Evolutionary conservation across 75 land plant species (phyloP), one percentile per base, ranked within the genome.

Genomic region (Isoetes taiwanensis): DNA sequence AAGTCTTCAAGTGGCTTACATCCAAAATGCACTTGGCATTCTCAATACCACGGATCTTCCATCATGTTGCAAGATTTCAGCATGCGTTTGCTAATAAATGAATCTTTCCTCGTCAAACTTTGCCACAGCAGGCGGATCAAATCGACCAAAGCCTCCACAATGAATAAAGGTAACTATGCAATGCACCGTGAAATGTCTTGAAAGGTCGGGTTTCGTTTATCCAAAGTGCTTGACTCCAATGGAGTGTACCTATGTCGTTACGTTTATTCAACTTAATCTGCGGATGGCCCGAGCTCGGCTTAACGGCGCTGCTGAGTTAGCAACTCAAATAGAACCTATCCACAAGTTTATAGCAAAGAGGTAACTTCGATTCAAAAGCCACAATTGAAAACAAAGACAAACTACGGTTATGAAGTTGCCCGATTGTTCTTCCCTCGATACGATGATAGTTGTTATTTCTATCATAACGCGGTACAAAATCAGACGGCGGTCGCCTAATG

Each of bases 21-120:
- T 82, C 68, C 11, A 66, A 43, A 41, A 86, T 73, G 73, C 76
- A 71, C 59, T 73, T 84, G 35, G 97, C 88, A 77, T 91, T 91
- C 34, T 86, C 80, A 11, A 86, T 72, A 10, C 83, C 77, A 70
- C 84, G 20, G 83, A 73, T 62, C 83, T 78, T 52, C 72, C 72
- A 34, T 78, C 88, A 10, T 66, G 58, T 33, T 80, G 38, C 62
- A 58, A 60, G 4, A 86, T 67, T 31, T 68, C 69, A 54, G 76
- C 67, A 69, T 83, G 75, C 23, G 76, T 75, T 6, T 59, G 53
- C 20, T 79, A 65, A 4, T 71, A 61, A 26, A 24, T 12, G 6
- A 87, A 81, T 48, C 81, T 76, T 67, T 71, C 78, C 64, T 91
- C 97, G 39, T 71, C 77, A 80, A 91, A 80, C 41, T 67, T 66